Conservation (phyloP, 2,329 filamentous ascomycete genomes). For the Raffaelea deltoideospora region DNA sequence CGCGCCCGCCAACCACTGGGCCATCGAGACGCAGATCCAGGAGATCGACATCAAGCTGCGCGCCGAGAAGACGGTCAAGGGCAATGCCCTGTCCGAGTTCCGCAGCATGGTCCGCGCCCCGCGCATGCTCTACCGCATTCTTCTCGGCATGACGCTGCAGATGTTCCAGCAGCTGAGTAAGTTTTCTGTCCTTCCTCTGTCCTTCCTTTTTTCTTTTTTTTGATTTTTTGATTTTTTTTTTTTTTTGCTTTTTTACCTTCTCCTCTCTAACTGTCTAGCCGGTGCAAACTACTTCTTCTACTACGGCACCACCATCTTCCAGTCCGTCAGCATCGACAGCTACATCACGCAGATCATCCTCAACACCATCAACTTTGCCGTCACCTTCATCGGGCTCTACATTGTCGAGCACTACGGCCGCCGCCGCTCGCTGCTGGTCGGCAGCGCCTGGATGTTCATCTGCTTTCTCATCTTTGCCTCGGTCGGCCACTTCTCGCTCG, state of each 20-base stretch:
- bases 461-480: slow-evolving; percentile 52
- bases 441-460: slow-evolving; percentile 50
- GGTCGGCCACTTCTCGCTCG: slow-evolving; percentile 27
- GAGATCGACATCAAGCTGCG: slow-evolving; percentile 14
- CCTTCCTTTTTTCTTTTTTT: neutral
- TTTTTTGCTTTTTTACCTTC: too few relatives aligned
- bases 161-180: slow-evolving; percentile 49
- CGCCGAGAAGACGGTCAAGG: slow-evolving; percentile 23
- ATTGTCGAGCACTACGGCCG: slow-evolving; percentile 54
- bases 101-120: slow-evolving; percentile 16
- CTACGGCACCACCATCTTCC: slow-evolving; percentile 51
- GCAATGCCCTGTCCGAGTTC: slow-evolving; percentile 24
- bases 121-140: slow-evolving; percentile 47
- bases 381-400: slow-evolving; percentile 52
- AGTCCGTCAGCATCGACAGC: slow-evolving; percentile 49
- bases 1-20: slow-evolving; percentile 5
- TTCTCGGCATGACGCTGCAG: slow-evolving; percentile 48
- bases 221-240: neutral
- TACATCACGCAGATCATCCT: slow-evolving; percentile 53
- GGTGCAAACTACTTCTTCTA: slow-evolving; percentile 44
- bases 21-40: slow-evolving; percentile 6
- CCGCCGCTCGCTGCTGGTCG: slow-evolving; percentile 50
- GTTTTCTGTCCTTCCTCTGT: neutral
- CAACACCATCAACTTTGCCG: slow-evolving; percentile 22
- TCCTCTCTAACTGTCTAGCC: slow-evolving; percentile 11